These are phyloP conservation scores for Lachancea lanzarotensis DNA, from an alignment of 805 yeast genomes.

Conservation along the genomic window DNA sequence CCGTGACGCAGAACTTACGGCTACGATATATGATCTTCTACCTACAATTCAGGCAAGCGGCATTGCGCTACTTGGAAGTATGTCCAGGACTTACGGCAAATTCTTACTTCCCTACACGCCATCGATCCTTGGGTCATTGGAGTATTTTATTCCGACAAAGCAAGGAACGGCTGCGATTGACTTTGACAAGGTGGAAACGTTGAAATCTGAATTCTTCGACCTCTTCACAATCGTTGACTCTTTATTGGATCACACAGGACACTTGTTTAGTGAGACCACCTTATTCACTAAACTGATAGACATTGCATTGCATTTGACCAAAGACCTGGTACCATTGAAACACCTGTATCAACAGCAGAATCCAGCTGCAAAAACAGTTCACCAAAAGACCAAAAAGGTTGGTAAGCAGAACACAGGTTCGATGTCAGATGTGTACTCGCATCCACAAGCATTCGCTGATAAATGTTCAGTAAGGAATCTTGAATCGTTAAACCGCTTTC, in stretches of 20 bases:
- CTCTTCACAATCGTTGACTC: conserved; percentile 19
- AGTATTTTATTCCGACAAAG: conserved; percentile 50
- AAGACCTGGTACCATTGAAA: conserved; percentile 30
- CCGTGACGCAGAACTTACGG: conserved; percentile 45
- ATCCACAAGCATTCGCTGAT: conserved; percentile 47
- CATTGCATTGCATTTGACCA: conserved; percentile 40
- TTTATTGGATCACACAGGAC: conserved; percentile 29
- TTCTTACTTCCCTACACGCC: conserved; percentile 41
- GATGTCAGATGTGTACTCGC: conserved; percentile 62
- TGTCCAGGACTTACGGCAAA: conserved; percentile 29
- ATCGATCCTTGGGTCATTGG: conserved; percentile 48
- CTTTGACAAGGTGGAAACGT: conserved; percentile 31
- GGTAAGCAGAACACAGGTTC: conserved; percentile 40
- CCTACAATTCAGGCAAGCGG: conserved; percentile 41
- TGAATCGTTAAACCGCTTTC: conserved; percentile 35
- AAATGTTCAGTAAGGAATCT: conserved; percentile 37
- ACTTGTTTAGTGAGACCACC: conserved; percentile 43
- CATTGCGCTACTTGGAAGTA: conserved; percentile 34
- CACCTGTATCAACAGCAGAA: conserved; percentile 21
- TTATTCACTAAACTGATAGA: conserved; percentile 52
- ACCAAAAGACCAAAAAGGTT: conserved; percentile 39
- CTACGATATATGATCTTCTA: conserved; percentile 40
- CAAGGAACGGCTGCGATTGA: conserved; percentile 36
- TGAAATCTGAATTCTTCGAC: conserved; percentile 20
- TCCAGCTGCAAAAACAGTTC: conserved; percentile 35